phyloP scores from a whole-genome alignment of 352 stramenopile genomes.

The Phytophthora chlamydospora region DNA sequence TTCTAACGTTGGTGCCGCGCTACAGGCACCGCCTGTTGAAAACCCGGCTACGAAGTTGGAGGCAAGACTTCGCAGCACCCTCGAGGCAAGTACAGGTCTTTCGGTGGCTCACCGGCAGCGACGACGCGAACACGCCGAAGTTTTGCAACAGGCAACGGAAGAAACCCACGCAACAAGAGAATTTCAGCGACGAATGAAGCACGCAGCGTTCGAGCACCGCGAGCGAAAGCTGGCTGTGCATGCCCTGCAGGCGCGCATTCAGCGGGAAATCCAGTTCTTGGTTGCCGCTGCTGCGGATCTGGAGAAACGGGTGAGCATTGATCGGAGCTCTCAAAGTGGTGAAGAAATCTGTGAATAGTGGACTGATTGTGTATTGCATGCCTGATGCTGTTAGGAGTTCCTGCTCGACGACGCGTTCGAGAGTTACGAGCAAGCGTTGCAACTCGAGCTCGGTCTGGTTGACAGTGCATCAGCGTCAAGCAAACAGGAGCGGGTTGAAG shows the following conservation, averaged over 20 bases:
- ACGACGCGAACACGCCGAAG: constrained; percentile 25
- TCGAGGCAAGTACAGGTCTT: constrained; percentile 26
- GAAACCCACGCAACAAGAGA: constrained; percentile 24
- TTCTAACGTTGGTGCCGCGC: background rate
- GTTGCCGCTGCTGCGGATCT: constrained; percentile 50
- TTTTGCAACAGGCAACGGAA: constrained; percentile 13
- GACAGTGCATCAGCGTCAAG: constrained; percentile 10
- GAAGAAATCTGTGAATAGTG: constrained; percentile 1
- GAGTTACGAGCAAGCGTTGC: constrained; percentile 51
- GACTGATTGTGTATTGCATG: constrained; percentile 26
- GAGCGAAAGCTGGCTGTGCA: constrained; percentile 67
- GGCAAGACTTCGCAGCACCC: constrained; percentile 8
- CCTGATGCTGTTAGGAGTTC: constrained; percentile 45
- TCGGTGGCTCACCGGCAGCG: constrained; percentile 26
- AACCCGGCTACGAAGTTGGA: constrained; percentile 18
- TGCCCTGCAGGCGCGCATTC: constrained; percentile 53
- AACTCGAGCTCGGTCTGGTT: constrained; percentile 37
- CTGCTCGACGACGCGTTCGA: constrained; percentile 71
- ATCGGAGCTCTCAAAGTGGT: background rate
- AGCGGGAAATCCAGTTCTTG: constrained; percentile 68
- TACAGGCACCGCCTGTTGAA: constrained; percentile 7
- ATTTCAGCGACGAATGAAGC: constrained; percentile 42
- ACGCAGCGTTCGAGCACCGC: constrained; percentile 51
- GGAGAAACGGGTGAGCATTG: constrained; percentile 41
- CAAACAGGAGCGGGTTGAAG: constrained; percentile 16